These are phyloP conservation scores for Quercus alba DNA, from an alignment of 306 rosid genomes.

Conservation along the genomic window DNA sequence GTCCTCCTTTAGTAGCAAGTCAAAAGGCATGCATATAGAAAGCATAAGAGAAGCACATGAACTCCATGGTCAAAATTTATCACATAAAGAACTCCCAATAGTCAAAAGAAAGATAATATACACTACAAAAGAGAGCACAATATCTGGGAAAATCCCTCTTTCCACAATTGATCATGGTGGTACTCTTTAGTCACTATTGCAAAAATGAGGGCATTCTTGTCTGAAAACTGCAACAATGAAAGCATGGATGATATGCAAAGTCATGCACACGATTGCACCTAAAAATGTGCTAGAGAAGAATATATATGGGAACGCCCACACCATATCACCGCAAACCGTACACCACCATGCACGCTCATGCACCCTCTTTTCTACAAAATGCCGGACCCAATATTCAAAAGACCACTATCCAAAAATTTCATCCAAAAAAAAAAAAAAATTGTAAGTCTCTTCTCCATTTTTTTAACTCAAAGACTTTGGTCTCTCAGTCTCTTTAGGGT, in stretches of 20 bases:
- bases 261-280: not conserved
- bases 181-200: not conserved
- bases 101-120: not conserved
- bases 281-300: not conserved
- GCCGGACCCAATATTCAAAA: slow-evolving; percentile 26
- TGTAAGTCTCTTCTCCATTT: not conserved
- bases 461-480: not conserved
- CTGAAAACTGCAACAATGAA: slow-evolving; percentile 6
- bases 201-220: not conserved
- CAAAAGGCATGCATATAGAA: slow-evolving; percentile 34
- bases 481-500: slow-evolving; percentile 44
- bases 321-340: slow-evolving; percentile 28
- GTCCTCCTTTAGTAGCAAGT: slow-evolving; percentile 38
- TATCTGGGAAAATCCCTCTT: not conserved
- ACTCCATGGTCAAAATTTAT: slow-evolving; percentile 12
- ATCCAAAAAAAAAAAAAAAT: too few species aligned
- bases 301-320: slow-evolving; percentile 21
- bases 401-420: not conserved
- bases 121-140: not conserved
- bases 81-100: too few species aligned
- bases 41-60: slow-evolving; percentile 12
- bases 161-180: slow-evolving; percentile 2
- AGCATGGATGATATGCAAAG: slow-evolving; percentile 2
- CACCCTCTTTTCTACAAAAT: slow-evolving; percentile 40
- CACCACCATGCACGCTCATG: slow-evolving; percentile 62